phyloP scores from a whole-genome alignment of 495 filamentous ascomycete species.

The Xylaria grammica region DNA sequence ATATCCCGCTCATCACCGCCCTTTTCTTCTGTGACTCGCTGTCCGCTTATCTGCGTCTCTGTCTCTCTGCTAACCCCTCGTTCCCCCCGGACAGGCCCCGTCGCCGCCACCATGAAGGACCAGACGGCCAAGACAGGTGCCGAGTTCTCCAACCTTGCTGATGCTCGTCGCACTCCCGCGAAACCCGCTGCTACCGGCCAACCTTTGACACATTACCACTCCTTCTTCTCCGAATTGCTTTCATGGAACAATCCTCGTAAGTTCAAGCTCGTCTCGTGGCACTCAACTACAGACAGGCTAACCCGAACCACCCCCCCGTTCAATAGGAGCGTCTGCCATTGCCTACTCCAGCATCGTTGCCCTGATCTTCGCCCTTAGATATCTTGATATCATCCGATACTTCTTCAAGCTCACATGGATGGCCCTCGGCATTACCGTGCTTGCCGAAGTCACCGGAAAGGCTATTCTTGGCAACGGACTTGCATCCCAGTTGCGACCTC shows the following conservation, averaged over 20 bases:
- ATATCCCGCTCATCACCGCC: not conserved
- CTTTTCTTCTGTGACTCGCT: not conserved
- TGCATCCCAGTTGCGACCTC: conserved; percentile 83
- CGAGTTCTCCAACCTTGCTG: conserved; percentile 79
- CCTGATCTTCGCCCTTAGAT: conserved; percentile 88
- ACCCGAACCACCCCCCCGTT: conserved; percentile 24
- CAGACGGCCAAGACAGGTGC: conserved; percentile 70
- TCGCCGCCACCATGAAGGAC: conserved; percentile 77
- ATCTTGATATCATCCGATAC: conserved; percentile 86
- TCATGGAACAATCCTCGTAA: conserved; percentile 63
- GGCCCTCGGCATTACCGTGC: conserved; percentile 67
- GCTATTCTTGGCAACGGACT: conserved; percentile 76
- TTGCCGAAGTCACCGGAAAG: conserved; percentile 78
- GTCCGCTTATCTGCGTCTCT: not conserved
- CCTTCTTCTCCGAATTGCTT: conserved; percentile 88
- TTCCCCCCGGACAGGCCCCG: conserved; percentile 60
- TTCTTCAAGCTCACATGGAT: conserved; percentile 83
- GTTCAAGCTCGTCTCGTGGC: conserved; percentile 26
- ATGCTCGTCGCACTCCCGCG: conserved; percentile 68
- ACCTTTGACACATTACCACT: conserved; percentile 93
- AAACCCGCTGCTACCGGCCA: conserved; percentile 80
- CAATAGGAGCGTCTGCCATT: conserved; percentile 80
- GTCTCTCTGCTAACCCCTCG: conserved; percentile 30
- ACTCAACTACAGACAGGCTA: conserved; percentile 48
- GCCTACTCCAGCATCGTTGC: conserved; percentile 74